Percentiles rank a stretch among this genome's conserved stretches.
These are phyloP conservation scores for Penicillium parvum DNA, from an alignment of 495 filamentous ascomycete species.

Conservation along the genomic window DNA sequence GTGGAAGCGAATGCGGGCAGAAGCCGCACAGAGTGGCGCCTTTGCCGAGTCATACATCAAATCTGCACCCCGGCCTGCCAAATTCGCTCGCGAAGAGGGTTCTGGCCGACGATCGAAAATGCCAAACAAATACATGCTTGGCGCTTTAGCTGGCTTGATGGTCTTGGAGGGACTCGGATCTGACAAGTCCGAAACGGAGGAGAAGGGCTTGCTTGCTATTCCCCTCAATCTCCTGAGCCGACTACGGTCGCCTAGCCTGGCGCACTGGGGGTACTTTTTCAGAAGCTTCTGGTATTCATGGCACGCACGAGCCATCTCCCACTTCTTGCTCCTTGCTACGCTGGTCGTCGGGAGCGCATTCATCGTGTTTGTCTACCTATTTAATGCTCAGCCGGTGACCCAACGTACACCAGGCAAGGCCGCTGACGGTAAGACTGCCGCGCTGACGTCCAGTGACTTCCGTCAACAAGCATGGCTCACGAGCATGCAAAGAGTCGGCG, in stretches of 20 bases:
- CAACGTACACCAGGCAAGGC: slow-evolving; percentile 21
- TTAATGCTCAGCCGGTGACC: slow-evolving; percentile 50
- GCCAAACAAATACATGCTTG: slow-evolving; percentile 78
- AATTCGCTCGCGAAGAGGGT: slow-evolving; percentile 12
- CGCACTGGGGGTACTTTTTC: slow-evolving; percentile 25
- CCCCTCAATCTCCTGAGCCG: slow-evolving; percentile 53
- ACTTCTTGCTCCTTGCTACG: slow-evolving; percentile 52
- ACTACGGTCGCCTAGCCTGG: slow-evolving; percentile 21
- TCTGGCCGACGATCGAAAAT: slow-evolving; percentile 40
- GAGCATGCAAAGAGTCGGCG: slow-evolving; percentile 88
- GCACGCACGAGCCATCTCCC: slow-evolving; percentile 41
- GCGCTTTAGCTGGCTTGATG: slow-evolving; percentile 87
- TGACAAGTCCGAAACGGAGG: slow-evolving; percentile 56
- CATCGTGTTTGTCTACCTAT: slow-evolving; percentile 63
- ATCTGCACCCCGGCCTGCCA: slow-evolving; percentile 16
- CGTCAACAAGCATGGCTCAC: slow-evolving; percentile 90
- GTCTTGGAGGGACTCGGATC: slow-evolving; percentile 67
- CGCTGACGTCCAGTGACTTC: slow-evolving; percentile 79
- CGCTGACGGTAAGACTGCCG: slow-evolving; percentile 42
- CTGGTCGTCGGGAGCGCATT: slow-evolving; percentile 63
- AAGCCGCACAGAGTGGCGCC: slow-evolving; percentile 34
- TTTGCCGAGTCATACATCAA: slow-evolving; percentile 43
- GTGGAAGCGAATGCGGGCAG: slow-evolving; percentile 60
- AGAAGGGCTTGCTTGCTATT: slow-evolving; percentile 66
- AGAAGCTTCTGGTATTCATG: slow-evolving; percentile 36